These are phyloP conservation scores for Termitomyces sp. DNA, from an alignment of 768 basidiomycete genomes.

Conservation along the genomic window DNA sequence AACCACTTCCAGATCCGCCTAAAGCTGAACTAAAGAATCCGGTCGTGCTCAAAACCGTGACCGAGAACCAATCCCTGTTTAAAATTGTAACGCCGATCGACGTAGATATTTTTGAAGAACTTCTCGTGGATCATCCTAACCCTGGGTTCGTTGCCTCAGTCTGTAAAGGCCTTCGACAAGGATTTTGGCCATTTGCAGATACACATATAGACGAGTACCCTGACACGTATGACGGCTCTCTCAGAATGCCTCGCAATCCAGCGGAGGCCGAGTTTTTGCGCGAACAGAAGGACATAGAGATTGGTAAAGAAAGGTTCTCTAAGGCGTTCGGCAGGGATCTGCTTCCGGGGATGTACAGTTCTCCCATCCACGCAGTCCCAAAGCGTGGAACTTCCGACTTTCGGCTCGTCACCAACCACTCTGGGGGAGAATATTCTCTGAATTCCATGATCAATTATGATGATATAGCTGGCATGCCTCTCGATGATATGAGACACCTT, in stretches of 20 bases:
- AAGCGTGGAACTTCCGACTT: too few species aligned
- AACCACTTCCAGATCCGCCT: conserved; percentile 3
- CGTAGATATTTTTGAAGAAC: conserved; percentile 3
- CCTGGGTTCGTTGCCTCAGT: conserved; percentile 1
- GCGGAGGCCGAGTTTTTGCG: neutral
- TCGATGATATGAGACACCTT: too few species aligned
- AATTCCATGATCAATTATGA: too few species aligned
- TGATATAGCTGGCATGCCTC: too few species aligned
- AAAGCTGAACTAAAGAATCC: neutral
- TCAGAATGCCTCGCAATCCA: neutral
- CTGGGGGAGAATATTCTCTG: too few species aligned
- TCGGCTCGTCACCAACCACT: too few species aligned
- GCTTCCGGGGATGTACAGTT: conserved; percentile 2
- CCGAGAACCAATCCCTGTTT: neutral
- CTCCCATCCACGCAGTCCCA: too few species aligned
- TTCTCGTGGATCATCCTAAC: neutral
- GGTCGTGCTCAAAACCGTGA: neutral
- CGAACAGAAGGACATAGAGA: conserved; percentile 7
- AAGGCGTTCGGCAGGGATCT: neutral
- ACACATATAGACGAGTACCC: neutral
- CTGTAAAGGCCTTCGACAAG: conserved; percentile 8
- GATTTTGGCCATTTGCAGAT: conserved; percentile 9
- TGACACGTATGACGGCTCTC: neutral
- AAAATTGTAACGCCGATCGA: conserved; percentile 4
- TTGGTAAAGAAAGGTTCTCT: conserved; percentile 4